Base-by-base conservation (phyloP, 2,329 filamentous ascomycete genomes). In the Epichloe uncinata region DNA sequence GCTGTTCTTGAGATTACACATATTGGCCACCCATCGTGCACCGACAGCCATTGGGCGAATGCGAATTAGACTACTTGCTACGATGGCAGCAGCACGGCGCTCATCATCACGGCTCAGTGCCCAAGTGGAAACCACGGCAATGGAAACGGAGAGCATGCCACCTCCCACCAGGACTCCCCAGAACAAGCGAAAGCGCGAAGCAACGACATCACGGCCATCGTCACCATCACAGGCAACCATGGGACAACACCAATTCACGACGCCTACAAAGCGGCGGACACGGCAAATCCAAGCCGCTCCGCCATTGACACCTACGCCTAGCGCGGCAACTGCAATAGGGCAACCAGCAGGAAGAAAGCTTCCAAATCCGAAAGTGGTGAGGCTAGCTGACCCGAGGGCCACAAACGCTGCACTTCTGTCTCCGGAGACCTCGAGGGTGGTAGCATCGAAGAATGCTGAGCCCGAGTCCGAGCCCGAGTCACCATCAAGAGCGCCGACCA, bases 321-420 rank as follows among this genome's bases (percentile, higher is more conserved):
- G 64, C 52, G 68, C 66, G 42, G 68, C 66, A 12, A 63, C 62
- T 30, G 63, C 72, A 46, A 69, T 73, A 9, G 63, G 63, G 42
- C 53, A 60, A 40, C 56, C 64, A 8, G 56, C 53, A 33, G 58
- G 57, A 33, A 62, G 61, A 42, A 73, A 69, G 50, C 68, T 70
- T 42, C 68, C 61, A 34, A 64, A 69, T 20, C 63, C 64, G 13
- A 66, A 66, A 2, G 66, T 75, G 36, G 65, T 71, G 47, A 75
- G 82, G 22, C 74, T 84, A 2, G 82, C 81, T 13, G 73, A 81
- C 54, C 79, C 83, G 0, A 75, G 76, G 55, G 67, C 70, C 13
- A 85, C 83, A 42, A 87, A 88, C 61, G 85, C 84, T 1, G 74
- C 79, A 1, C 71, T 90, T 9, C 66, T 86, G n/a, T 87, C 85